Percentiles rank a stretch among this genome's conserved stretches.
These are phyloP conservation scores for Aphanomyces euteiches DNA, from an alignment of 352 stramenopile genomes.

Conservation along the genomic window DNA sequence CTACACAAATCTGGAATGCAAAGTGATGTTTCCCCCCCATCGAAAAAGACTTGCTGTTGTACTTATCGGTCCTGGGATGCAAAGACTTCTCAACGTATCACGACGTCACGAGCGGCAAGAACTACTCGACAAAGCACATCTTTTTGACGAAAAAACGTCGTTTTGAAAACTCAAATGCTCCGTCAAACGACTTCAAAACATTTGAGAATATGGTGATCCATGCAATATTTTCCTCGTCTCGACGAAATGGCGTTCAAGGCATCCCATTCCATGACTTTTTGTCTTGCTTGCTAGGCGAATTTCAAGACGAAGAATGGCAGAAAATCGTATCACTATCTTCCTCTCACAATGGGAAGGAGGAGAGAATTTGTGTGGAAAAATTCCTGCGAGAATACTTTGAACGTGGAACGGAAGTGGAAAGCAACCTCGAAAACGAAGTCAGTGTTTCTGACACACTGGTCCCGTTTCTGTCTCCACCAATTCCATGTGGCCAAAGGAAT, in stretches of 20 bases:
- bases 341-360: too few species aligned
- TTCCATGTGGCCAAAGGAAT: background rate
- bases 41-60: slow-evolving; percentile 37
- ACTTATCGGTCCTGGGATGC: slow-evolving; percentile 36
- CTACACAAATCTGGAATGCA: slow-evolving; percentile 17
- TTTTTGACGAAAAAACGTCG: slow-evolving; percentile 7
- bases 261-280: slow-evolving; percentile 36
- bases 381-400: background rate
- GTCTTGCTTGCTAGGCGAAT: slow-evolving; percentile 31
- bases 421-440: too few species aligned
- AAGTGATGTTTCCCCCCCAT: slow-evolving; percentile 34
- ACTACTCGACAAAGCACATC: slow-evolving; percentile 31
- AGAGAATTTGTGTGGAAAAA: background rate
- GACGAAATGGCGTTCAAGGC: slow-evolving; percentile 35
- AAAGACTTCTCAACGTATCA: slow-evolving; percentile 26
- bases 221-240: slow-evolving; percentile 35
- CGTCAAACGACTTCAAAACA: slow-evolving; percentile 22
- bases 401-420: background rate
- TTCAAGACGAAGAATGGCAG: slow-evolving; percentile 6
- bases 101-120: slow-evolving; percentile 17
- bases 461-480: background rate
- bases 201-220: slow-evolving; percentile 40
- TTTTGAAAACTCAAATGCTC: slow-evolving; percentile 24
- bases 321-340: background rate
- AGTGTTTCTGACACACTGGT: background rate